These are phyloP conservation scores for Leccinum holopus DNA, from an alignment of 1,284 basidiomycete genomes.

Conservation along the genomic window DNA sequence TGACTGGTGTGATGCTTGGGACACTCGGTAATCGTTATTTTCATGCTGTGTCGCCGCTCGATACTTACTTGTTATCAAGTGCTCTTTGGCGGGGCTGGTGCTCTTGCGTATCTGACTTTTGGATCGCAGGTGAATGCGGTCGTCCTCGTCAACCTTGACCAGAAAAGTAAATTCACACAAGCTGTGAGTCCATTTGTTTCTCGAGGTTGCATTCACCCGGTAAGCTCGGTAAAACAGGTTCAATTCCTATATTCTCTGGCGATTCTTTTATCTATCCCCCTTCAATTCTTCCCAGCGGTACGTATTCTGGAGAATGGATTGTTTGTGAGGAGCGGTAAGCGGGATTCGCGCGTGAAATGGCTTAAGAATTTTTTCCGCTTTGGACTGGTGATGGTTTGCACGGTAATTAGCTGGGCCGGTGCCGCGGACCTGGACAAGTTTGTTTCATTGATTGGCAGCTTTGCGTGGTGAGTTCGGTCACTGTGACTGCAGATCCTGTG, in stretches of 20 bases:
- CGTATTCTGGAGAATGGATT: constrained; percentile 96
- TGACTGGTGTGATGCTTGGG: constrained; percentile 90
- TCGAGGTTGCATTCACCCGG: not conserved
- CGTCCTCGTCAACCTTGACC: constrained; percentile 92
- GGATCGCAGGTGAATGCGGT: constrained; percentile 90
- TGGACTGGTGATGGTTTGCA: constrained; percentile 72
- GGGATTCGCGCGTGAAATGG: constrained; percentile 72
- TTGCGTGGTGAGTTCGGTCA: constrained; percentile 76
- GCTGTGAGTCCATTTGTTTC: constrained; percentile 49
- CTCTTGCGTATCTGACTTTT: constrained; percentile 86
- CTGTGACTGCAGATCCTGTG: constrained; percentile 7
- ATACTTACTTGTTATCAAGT: constrained; percentile 40
- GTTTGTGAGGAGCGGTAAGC: constrained; percentile 90
- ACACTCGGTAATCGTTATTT: constrained; percentile 53
- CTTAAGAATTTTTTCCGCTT: constrained; percentile 92
- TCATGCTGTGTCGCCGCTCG: constrained; percentile 1
- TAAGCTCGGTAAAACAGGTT: constrained; percentile 41
- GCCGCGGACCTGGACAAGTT: constrained; percentile 96
- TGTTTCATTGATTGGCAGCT: constrained; percentile 90
- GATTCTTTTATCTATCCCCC: constrained; percentile 90
- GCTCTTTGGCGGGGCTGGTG: constrained; percentile 90
- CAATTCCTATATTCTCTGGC: constrained; percentile 91
- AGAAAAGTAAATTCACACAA: constrained; percentile 86
- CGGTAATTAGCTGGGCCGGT: constrained; percentile 78
- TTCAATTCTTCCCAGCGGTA: constrained; percentile 97